These are phyloP conservation scores for Synchytrium microbalum DNA, from an alignment of 371 early-diverging fungal genomes.

Conservation along the genomic window DNA sequence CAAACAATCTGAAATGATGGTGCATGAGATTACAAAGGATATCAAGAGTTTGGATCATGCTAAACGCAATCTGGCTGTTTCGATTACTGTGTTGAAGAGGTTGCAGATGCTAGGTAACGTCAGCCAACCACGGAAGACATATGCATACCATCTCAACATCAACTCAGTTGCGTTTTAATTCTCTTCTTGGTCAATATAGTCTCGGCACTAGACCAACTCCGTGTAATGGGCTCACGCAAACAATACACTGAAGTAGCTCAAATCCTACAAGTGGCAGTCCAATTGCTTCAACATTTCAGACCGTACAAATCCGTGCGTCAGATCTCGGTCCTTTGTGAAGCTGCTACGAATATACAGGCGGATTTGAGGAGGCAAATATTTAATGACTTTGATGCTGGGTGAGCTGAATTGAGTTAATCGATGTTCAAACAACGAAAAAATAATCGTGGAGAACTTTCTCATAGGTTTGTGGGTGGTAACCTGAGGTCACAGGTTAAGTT, in stretches of 20 bases:
- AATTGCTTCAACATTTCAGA: slow-evolving; percentile 69
- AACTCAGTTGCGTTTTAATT: no score
- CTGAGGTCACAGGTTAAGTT: slow-evolving; percentile 23
- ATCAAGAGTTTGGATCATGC: slow-evolving; percentile 89
- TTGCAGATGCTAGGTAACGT: slow-evolving; percentile 75
- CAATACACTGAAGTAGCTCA: slow-evolving; percentile 73
- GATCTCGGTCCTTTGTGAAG: slow-evolving; percentile 58
- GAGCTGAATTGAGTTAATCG: background rate
- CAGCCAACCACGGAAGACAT: no score
- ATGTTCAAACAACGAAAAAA: background rate
- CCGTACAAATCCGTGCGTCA: slow-evolving; percentile 66
- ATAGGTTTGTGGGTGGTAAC: slow-evolving; percentile 30
- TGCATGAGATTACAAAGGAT: slow-evolving; percentile 89
- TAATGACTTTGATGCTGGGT: slow-evolving; percentile 65
- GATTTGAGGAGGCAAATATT: slow-evolving; percentile 64
- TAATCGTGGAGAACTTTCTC: background rate
- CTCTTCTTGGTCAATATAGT: slow-evolving; percentile 43
- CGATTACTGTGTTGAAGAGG: slow-evolving; percentile 74
- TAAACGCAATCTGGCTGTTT: slow-evolving; percentile 75
- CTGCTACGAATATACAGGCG: slow-evolving; percentile 53
- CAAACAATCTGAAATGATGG: slow-evolving; percentile 74
- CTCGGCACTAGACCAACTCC: slow-evolving; percentile 70
- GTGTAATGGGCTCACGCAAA: slow-evolving; percentile 51
- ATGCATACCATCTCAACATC: background rate
- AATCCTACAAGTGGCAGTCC: slow-evolving; percentile 71